Conservation (phyloP, 176 grass and related monocot species). For the Oryza brachyantha region DNA sequence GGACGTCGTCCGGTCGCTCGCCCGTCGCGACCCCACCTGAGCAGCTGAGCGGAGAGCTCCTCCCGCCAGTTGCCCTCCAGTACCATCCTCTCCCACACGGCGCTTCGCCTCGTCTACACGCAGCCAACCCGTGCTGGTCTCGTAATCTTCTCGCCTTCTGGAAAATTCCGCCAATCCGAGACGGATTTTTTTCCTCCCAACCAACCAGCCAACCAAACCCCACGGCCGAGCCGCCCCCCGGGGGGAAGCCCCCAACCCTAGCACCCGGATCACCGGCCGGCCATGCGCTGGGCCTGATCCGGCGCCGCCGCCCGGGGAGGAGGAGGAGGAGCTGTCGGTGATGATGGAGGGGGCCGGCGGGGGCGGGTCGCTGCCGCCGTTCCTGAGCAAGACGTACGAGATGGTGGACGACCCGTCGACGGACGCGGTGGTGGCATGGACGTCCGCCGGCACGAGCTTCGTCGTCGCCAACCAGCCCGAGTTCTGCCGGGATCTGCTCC, state of each 20-base stretch:
- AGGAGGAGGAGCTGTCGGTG: not conserved
- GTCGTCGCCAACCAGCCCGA: conserved; percentile 68
- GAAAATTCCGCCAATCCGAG: conserved; percentile 54
- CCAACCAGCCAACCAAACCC: conserved; percentile 30
- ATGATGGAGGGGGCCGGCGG: conserved; percentile 48
- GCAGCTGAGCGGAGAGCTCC: not conserved
- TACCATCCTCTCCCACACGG: not conserved
- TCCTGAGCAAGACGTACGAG: conserved; percentile 96
- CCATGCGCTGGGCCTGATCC: conserved; percentile 4
- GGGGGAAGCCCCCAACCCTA: not conserved
- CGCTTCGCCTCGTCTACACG: not conserved
- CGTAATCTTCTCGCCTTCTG: conserved; percentile 27
- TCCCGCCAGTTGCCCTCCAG: not conserved
- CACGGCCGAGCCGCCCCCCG: not conserved
- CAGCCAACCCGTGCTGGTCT: not conserved
- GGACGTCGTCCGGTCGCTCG: not conserved
- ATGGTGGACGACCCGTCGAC: conserved; percentile 93
- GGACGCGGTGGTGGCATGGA: conserved; percentile 79
- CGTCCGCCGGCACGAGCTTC: conserved; percentile 64
- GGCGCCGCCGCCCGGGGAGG: not conserved
- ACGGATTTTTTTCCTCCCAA: conserved; percentile 9
- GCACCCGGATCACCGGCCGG: conserved; percentile 28
- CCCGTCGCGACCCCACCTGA: not conserved
- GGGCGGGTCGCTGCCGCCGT: conserved; percentile 68
- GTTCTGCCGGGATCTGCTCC: conserved; percentile 85